Conservation (phyloP, 2,329 filamentous ascomycete genomes). For the Clathrospora elynae region DNA sequence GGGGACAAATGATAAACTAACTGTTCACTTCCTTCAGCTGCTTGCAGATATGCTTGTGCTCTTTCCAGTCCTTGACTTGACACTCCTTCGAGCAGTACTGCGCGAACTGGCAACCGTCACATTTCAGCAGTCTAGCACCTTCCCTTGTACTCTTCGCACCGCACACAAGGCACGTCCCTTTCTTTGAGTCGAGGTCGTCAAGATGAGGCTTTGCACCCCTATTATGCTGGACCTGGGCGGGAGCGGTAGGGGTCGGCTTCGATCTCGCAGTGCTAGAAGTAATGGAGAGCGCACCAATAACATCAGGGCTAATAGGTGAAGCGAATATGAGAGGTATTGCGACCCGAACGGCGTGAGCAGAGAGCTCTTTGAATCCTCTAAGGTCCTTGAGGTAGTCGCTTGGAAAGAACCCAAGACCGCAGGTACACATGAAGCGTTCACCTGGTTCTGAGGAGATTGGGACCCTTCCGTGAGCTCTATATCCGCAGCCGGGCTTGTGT, state of each 20-base stretch:
- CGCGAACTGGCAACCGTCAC: slow-evolving; percentile 52
- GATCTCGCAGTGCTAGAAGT: too few relatives aligned
- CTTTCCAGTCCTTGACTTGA: slow-evolving; percentile 61
- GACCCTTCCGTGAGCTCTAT: slow-evolving; percentile 1
- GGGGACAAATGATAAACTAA: too few relatives aligned
- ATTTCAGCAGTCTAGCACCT: slow-evolving; percentile 51
- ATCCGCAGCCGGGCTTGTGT: slow-evolving; percentile 40
- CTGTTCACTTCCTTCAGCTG: slow-evolving; percentile 14
- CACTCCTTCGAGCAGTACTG: slow-evolving; percentile 61
- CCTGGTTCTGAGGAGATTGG: slow-evolving; percentile 2
- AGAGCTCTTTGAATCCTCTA: background rate
- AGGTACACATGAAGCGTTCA: slow-evolving; percentile 9
- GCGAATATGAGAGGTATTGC: slow-evolving; percentile 17
- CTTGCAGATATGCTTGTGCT: slow-evolving; percentile 49
- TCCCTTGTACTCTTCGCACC: slow-evolving; percentile 15
- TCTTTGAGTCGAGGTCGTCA: slow-evolving; percentile 4
- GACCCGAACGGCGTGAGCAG: slow-evolving; percentile 13
- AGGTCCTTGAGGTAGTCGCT: slow-evolving; percentile 7
- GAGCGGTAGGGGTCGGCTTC: background rate
- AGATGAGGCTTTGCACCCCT: background rate
- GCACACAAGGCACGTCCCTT: slow-evolving; percentile 14
- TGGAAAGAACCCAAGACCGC: slow-evolving; percentile 14
- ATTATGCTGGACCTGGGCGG: background rate
- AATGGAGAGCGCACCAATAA: background rate
- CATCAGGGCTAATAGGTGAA: slow-evolving; percentile 13